Base-by-base conservation (phyloP, 345 rosid species). In the Brassica juncea region DNA sequence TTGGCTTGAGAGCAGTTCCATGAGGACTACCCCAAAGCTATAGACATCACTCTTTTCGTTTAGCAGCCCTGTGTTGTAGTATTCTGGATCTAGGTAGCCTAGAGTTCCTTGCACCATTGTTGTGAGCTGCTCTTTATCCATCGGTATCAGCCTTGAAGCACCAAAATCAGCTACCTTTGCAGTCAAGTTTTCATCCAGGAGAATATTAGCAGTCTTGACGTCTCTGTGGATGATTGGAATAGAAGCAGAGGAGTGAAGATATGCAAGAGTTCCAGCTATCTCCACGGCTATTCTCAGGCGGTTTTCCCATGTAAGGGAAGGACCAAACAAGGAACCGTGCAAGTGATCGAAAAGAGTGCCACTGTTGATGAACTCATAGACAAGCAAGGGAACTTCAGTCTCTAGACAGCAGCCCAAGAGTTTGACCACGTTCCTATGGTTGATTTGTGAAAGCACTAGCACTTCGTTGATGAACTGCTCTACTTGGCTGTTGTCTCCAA, bases 401-500 rank as follows among this genome's bases (percentile, higher is more conserved):
- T 72, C 76, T 4, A 72, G 25, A 14, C 76, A 60, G 3, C 76
- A 72, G 0, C 82, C 82, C 15, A 61, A 6, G 37, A 61, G 66
- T 4, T 61, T 61, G 37, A 61, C 66, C 37, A 61, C 66, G 66
- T 61, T 80, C 44, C 82, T 73, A 3, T 83, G 89, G 64, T 88
- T 84, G 70, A 88, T 85, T 69, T 84, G 86, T 1, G 88, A 85
- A 3, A 88, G 84, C 0, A 88, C 84, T 0, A 74, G 28, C 23
- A 88, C 82, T 65, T 88, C 89, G 8, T 84, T 81, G 66, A 81
- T 74, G 69, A 84, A 84, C 65, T 84, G 84, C 66, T 70, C 84
- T 2, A 84, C 81, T 77, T 77, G 82, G 37, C 77, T 81, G 23
- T 0, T 8, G 54, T 84, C 82, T 30, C 80, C 80, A 21, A 84